Evolutionary conservation across 306 rosid species (phyloP).

Genomic region (Canavalia gladiata): DNA sequence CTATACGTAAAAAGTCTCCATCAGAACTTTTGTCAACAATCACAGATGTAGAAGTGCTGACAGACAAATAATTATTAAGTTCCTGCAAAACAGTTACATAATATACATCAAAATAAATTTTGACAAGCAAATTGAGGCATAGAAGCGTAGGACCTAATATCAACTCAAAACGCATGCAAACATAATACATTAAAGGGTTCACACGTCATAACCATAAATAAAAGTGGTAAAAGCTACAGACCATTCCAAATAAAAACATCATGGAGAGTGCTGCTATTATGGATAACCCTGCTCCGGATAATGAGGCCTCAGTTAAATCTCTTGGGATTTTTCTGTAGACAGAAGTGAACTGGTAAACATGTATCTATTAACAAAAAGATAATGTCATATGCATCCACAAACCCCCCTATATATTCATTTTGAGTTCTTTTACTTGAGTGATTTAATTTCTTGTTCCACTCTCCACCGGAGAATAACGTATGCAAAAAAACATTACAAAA

Average conservation of each 20-base stretch:
- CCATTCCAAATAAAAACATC: slow-evolving; percentile 99
- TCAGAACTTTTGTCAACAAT: slow-evolving; percentile 93
- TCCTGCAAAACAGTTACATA: slow-evolving; percentile 67
- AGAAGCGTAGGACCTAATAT: slow-evolving; percentile 13
- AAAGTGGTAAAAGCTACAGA: slow-evolving; percentile 48
- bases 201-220: slow-evolving; percentile 34
- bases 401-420: neutral
- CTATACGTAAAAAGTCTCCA: slow-evolving; percentile 89
- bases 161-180: slow-evolving; percentile 28
- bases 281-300: slow-evolving; percentile 99
- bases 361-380: slow-evolving; percentile 24
- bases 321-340: slow-evolving; percentile 91
- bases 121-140: slow-evolving; percentile 33
- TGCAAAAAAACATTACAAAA: neutral
- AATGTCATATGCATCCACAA: slow-evolving; percentile 31
- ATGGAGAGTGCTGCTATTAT: slow-evolving; percentile 87
- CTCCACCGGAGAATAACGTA: neutral
- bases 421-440: slow-evolving; percentile 14
- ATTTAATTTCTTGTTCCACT: slow-evolving; percentile 20
- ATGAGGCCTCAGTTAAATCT: slow-evolving; percentile 96
- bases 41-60: slow-evolving; percentile 87
- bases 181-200: slow-evolving; percentile 1
- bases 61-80: slow-evolving; percentile 77
- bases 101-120: slow-evolving; percentile 32
- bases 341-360: slow-evolving; percentile 24